phyloP scores from a whole-genome alignment of 371 early-diverging fungal genomes.

The Ordospora colligata region DNA sequence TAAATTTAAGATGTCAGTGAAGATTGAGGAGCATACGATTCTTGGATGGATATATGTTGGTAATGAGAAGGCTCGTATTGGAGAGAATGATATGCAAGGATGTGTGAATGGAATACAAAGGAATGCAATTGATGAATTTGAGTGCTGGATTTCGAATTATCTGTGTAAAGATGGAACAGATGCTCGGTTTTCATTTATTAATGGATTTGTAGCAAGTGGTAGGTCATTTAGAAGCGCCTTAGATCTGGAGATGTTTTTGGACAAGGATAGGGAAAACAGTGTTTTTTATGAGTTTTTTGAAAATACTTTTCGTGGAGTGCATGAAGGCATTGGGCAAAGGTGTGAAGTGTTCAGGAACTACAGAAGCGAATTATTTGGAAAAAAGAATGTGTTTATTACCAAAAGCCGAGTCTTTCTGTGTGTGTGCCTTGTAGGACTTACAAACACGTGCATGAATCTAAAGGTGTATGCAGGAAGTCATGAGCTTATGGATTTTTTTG shows the following conservation, averaged over 20 bases:
- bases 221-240: not conserved
- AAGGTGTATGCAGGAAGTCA: not conserved
- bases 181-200: not conserved
- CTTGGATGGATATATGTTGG: not conserved
- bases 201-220: not conserved
- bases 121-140: not conserved
- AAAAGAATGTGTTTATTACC: not conserved
- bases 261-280: not conserved
- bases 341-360: not conserved
- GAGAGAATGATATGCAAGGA: not conserved
- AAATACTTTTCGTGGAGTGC: no score
- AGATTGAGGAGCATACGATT: not conserved
- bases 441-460: not conserved
- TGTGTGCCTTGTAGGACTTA: not conserved
- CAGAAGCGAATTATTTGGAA: not conserved
- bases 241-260: not conserved
- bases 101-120: no score
- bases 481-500: not conserved
- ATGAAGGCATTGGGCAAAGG: not conserved
- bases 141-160: not conserved
- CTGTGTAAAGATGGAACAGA: not conserved
- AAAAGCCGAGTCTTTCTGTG: not conserved
- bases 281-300: not conserved
- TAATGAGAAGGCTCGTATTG: not conserved
- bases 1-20: not conserved